Base-by-base conservation (phyloP, 768 basidiomycete genomes). In the Termitomyces sp. region DNA sequence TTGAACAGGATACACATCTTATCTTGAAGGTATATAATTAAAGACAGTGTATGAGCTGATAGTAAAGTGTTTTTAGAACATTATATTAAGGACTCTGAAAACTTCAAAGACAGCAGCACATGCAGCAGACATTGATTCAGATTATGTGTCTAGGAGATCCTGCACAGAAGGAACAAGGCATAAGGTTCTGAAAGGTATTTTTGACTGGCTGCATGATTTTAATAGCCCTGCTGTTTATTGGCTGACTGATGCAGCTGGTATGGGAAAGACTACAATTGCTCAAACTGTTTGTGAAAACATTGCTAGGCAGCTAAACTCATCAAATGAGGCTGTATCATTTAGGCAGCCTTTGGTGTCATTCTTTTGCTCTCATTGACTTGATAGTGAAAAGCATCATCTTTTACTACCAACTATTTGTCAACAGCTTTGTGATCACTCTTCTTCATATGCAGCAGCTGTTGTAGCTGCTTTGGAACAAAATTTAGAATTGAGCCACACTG, bases 281-380 rank as follows among this genome's bases (percentile, higher is more conserved):
- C 21, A 43, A 14, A 44, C 43, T 6, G 19, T 44, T 8, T 27
- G 27, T 44, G 43, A 23, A 11, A 5, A 12, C 0, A 44, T 10
- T 23, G 21, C n/a, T n/a, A n/a, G n/a, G n/a, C n/a, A n/a, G n/a
- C n/a, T n/a, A n/a, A n/a, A 44, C 5, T 14, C 4, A n/a, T 40
- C n/a, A 2, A 8, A 19, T 4, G n/a, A 19, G 6, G n/a, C 7
- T n/a, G 23, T 14, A 1, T 6, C 3, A 16, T n/a, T n/a, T 0
- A 32, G 16, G 17, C 7, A 5, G 8, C 45, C 45, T 3, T 47
- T 47, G 19, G 29, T 32, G 14, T 47, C 45, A 27, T 47, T 47
- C 8, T 47, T 47, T 17, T 47, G 45, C 7, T 47, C 45, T 32
- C 17, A n/a, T 1, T 29, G 32, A 8, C 45, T 47, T 32, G 45